Evolutionary conservation across 768 basidiomycete species (phyloP).

Genomic region (Holtermanniella nyarrowii): DNA sequence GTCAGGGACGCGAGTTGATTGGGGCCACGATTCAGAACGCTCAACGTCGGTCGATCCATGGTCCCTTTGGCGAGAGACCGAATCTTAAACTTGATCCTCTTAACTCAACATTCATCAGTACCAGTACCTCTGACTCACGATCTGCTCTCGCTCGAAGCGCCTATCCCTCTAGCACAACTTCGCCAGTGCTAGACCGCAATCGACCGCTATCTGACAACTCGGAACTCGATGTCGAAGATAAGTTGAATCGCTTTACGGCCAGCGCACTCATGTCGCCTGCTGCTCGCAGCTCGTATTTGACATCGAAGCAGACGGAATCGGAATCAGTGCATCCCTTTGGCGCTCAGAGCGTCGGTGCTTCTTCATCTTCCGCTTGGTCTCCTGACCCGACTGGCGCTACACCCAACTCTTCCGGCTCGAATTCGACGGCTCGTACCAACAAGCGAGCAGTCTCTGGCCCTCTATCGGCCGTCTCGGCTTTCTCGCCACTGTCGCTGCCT

Average conservation of each 20-base stretch:
- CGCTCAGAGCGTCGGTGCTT: neutral
- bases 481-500: neutral
- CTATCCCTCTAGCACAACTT: neutral
- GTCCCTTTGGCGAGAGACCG: neutral
- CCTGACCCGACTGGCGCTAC: too few species aligned
- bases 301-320: neutral
- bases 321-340: neutral
- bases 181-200: neutral
- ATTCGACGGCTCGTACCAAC: neutral
- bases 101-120: neutral
- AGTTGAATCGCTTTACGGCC: neutral
- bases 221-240: neutral
- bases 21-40: neutral
- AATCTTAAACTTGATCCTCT: neutral
- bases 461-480: neutral
- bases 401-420: too few species aligned
- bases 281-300: neutral
- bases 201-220: neutral
- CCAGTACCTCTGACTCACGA: neutral
- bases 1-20: neutral
- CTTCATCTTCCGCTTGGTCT: neutral
- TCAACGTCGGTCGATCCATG: neutral
- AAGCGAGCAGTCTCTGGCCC: neutral
- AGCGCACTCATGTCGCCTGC: neutral
- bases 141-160: too few species aligned